Evolutionary conservation across 2,329 filamentous ascomycete genomes (phyloP).

Genomic region (Didymella sp.): DNA sequence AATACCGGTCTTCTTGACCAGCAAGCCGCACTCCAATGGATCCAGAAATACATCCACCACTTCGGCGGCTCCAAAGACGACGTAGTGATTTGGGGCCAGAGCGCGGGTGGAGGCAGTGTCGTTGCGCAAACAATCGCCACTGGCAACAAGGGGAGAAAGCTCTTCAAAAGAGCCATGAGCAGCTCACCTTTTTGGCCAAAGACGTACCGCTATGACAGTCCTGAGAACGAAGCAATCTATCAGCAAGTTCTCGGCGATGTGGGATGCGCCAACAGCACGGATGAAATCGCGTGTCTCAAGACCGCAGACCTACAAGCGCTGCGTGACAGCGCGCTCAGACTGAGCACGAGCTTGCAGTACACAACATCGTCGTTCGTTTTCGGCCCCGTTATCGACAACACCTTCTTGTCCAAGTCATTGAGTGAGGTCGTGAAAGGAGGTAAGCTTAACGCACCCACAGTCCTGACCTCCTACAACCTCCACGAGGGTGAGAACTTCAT

Average conservation of each 20-base stretch:
- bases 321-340: slow-evolving; percentile 58
- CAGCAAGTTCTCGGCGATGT: slow-evolving; percentile 55
- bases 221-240: slow-evolving; percentile 61
- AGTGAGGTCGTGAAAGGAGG: slow-evolving; percentile 52
- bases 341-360: slow-evolving; percentile 60
- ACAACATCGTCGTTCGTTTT: slow-evolving; percentile 65
- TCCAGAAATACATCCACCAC: slow-evolving; percentile 59
- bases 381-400: slow-evolving; percentile 66
- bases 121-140: slow-evolving; percentile 62
- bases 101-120: slow-evolving; percentile 62
- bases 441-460: slow-evolving; percentile 55
- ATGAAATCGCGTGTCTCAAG: slow-evolving; percentile 65
- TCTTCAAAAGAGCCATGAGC: slow-evolving; percentile 61
- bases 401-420: slow-evolving; percentile 59
- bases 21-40: slow-evolving; percentile 60
- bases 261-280: slow-evolving; percentile 51
- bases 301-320: slow-evolving; percentile 60
- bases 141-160: slow-evolving; percentile 50
- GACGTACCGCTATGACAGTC: slow-evolving; percentile 60
- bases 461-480: slow-evolving; percentile 66
- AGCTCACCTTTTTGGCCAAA: slow-evolving; percentile 67
- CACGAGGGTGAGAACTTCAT: slow-evolving; percentile 70
- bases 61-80: slow-evolving; percentile 62
- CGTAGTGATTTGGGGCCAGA: slow-evolving; percentile 64
- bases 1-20: slow-evolving; percentile 63